Evolutionary conservation across 805 yeast genomes (phyloP).

Genomic region (Candida ficus): DNA sequence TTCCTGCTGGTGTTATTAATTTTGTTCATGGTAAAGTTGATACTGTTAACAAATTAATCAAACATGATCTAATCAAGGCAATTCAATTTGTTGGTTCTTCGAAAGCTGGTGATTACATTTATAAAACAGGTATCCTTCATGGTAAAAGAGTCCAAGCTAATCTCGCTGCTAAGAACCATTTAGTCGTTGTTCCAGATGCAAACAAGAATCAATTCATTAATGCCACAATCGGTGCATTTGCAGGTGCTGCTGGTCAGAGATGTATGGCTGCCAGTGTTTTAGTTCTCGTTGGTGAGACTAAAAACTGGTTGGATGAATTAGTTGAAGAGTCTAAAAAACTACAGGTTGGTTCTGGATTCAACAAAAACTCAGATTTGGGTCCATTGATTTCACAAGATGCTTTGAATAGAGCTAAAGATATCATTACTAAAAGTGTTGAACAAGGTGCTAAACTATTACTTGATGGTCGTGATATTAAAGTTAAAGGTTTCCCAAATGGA

Average conservation of each 20-base stretch:
- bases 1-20: conserved; percentile 66
- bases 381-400: conserved; percentile 62
- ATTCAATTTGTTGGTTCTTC: conserved; percentile 75
- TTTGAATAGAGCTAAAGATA: conserved; percentile 44
- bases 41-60: conserved; percentile 64
- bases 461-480: conserved; percentile 55
- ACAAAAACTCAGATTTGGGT: conserved; percentile 56
- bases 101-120: conserved; percentile 68
- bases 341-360: conserved; percentile 62
- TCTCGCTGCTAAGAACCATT: conserved; percentile 75
- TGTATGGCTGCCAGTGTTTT: conserved; percentile 77
- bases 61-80: conserved; percentile 67
- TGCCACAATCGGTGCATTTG: conserved; percentile 69
- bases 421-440: conserved; percentile 46
- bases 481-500: conserved; percentile 50
- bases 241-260: conserved; percentile 82
- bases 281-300: conserved; percentile 60
- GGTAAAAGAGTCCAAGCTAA: conserved; percentile 76
- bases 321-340: conserved; percentile 52
- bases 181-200: conserved; percentile 69
- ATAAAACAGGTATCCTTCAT: conserved; percentile 59
- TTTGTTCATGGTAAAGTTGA: conserved; percentile 68
- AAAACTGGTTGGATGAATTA: conserved; percentile 59
- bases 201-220: conserved; percentile 58
- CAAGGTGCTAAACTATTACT: conserved; percentile 57